phyloP scores from a whole-genome alignment of 164 flowering plant species.

The Vitis amurensis region DNA sequence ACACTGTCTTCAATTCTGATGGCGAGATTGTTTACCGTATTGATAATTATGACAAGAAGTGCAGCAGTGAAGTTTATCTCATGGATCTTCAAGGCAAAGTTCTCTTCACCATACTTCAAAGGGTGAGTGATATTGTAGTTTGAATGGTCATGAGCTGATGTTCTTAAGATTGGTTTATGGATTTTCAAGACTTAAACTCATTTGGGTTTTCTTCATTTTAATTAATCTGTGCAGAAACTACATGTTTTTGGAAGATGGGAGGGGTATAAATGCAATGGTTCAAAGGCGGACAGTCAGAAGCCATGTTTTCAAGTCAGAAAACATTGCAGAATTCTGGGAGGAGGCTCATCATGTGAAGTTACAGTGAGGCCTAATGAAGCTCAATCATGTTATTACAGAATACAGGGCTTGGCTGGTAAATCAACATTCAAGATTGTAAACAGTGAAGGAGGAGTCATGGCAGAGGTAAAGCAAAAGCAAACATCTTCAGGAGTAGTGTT shows the following conservation, averaged over 20 bases:
- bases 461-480: conserved; percentile 56
- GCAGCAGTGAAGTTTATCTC: conserved; percentile 26
- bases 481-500: conserved; percentile 44
- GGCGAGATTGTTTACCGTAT: conserved; percentile 41
- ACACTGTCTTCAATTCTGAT: conserved; percentile 33
- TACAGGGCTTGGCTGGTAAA: conserved; percentile 14
- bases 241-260: conserved; percentile 38
- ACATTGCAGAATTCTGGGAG: conserved; percentile 10
- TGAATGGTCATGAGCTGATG: too few relatives aligned
- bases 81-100: conserved; percentile 41
- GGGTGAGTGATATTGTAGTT: conserved; percentile 19
- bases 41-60: conserved; percentile 33
- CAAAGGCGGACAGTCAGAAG: conserved; percentile 12
- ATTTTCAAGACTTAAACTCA: too few relatives aligned
- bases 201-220: too few relatives aligned
- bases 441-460: conserved; percentile 31
- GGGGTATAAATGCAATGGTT: conserved; percentile 25
- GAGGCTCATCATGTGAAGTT: conserved; percentile 14
- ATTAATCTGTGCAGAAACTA: conserved; percentile 20
- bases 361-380: conserved; percentile 8
- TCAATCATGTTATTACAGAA: conserved; percentile 5
- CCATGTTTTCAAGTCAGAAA: conserved; percentile 33
- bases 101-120: conserved; percentile 26
- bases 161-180: too few relatives aligned
- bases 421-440: conserved; percentile 28